These are phyloP conservation scores for Cucumis melo DNA, from an alignment of 306 rosid genomes.

Conservation along the genomic window DNA sequence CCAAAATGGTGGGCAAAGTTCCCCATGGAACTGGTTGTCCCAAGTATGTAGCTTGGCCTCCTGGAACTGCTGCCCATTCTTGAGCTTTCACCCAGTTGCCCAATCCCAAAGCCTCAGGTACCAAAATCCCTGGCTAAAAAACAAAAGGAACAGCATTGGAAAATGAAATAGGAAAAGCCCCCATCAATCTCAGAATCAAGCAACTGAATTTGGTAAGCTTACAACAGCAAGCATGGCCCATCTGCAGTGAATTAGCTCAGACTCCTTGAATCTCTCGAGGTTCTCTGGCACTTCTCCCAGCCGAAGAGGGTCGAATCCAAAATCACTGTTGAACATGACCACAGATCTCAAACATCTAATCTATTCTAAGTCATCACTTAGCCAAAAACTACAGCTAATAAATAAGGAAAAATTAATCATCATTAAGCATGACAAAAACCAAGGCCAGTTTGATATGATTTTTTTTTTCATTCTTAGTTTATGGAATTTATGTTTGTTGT, in stretches of 20 bases:
- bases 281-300: slow-evolving; percentile 94
- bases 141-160: background rate
- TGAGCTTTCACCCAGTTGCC: slow-evolving; percentile 99
- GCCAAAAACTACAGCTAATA: background rate
- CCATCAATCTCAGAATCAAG: background rate
- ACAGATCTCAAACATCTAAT: background rate
- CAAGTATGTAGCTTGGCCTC: slow-evolving; percentile 91
- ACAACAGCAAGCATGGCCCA: slow-evolving; percentile 99
- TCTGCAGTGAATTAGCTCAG: slow-evolving; percentile 98
- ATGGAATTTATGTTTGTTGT: no score
- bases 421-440: no score
- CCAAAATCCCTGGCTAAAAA: slow-evolving; percentile 80
- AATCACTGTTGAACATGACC: slow-evolving; percentile 46
- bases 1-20: slow-evolving; percentile 79
- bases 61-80: slow-evolving; percentile 91
- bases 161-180: background rate
- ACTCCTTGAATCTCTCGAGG: slow-evolving; percentile 92
- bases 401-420: no score
- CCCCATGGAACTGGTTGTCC: slow-evolving; percentile 99
- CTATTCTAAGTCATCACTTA: background rate
- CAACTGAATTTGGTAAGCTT: slow-evolving; percentile 19
- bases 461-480: no score
- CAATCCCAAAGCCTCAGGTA: slow-evolving; percentile 94
- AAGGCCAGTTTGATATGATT: no score
- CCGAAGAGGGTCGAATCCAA: slow-evolving; percentile 78